Conservation (phyloP, 495 filamentous ascomycete species). For the Penicillium ucsense region DNA sequence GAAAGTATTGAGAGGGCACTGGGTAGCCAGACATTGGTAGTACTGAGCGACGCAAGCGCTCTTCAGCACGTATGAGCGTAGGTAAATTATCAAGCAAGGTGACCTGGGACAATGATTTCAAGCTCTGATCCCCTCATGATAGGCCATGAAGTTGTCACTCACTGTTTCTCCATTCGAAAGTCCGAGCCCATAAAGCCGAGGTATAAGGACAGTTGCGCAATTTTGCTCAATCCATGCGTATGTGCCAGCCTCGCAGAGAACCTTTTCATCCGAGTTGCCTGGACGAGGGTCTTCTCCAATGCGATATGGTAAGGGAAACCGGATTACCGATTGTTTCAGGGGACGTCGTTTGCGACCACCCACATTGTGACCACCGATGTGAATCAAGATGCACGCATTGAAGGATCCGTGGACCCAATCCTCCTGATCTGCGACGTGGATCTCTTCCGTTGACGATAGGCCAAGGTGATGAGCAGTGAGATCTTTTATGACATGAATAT, state of each 20-base stretch:
- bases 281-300: constrained; percentile 23
- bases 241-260: constrained; percentile 27
- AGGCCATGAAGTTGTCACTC: neutral
- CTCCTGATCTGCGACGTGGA: constrained; percentile 10
- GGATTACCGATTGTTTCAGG: constrained; percentile 19
- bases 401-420: constrained; percentile 30
- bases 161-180: constrained; percentile 5
- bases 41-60: constrained; percentile 14
- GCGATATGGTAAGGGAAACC: constrained; percentile 30
- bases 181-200: constrained; percentile 27
- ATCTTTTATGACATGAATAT: constrained; percentile 6
- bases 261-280: constrained; percentile 31
- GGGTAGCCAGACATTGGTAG: constrained; percentile 14
- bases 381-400: constrained; percentile 30
- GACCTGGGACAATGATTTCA: constrained; percentile 16
- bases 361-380: constrained; percentile 16
- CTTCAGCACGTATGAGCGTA: constrained; percentile 11
- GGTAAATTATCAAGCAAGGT: constrained; percentile 18
- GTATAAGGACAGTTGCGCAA: constrained; percentile 23
- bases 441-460: constrained; percentile 1
- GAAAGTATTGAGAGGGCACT: constrained; percentile 16
- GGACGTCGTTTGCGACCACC: constrained; percentile 1
- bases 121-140: neutral
- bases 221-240: constrained; percentile 28
- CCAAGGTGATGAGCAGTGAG: constrained; percentile 14